These are phyloP conservation scores for Blastocystis hominis DNA, from an alignment of 352 stramenopile species.

Conservation along the genomic window DNA sequence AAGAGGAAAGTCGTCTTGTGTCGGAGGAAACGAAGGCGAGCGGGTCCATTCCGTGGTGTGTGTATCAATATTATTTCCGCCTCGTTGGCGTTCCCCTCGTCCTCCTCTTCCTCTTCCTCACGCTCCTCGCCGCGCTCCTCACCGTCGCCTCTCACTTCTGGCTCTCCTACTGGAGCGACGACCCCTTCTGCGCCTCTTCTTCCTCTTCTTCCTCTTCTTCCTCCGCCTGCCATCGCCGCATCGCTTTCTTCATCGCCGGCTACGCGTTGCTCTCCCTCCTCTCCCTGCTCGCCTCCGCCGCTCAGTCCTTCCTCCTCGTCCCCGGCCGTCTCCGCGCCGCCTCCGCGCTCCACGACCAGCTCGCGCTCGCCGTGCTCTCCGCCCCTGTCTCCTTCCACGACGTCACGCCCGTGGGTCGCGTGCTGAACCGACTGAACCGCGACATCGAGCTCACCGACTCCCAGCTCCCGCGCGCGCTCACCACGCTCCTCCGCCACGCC, in stretches of 20 bases:
- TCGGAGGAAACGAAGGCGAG: slow-evolving; percentile 25
- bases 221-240: background rate
- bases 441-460: background rate
- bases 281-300: no score
- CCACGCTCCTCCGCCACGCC: slow-evolving; percentile 32
- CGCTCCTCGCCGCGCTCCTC: background rate
- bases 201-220: background rate
- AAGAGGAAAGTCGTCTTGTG: slow-evolving; percentile 26
- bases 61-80: slow-evolving; percentile 57
- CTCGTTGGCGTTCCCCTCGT: background rate
- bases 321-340: background rate
- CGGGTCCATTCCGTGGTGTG: background rate
- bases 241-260: background rate
- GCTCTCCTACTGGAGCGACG: slow-evolving; percentile 10
- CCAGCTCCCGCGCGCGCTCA: slow-evolving; percentile 20
- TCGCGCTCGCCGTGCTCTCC: slow-evolving; percentile 68
- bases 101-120: background rate
- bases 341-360: slow-evolving; percentile 64
- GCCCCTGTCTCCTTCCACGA: slow-evolving; percentile 77
- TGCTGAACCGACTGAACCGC: slow-evolving; percentile 69
- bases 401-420: slow-evolving; percentile 69
- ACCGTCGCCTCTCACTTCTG: slow-evolving; percentile 24
- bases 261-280: background rate
- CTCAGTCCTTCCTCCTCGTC: background rate
- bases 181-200: background rate